phyloP scores from a whole-genome alignment of 1,284 basidiomycete genomes.

The Amylostereum areolatum region DNA sequence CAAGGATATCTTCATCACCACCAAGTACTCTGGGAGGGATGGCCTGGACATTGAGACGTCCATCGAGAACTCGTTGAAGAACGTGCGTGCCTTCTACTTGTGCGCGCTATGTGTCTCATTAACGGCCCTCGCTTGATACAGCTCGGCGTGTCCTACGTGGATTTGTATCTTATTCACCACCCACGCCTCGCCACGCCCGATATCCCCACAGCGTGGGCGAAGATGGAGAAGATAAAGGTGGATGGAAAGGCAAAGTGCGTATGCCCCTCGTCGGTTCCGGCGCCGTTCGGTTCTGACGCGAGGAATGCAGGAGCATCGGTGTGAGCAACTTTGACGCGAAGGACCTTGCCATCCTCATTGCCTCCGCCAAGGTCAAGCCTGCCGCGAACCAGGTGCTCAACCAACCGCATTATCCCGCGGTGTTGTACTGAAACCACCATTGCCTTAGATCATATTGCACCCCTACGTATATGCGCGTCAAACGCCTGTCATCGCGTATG shows the following conservation, averaged over 20 bases:
- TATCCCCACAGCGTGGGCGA: constrained; percentile 53
- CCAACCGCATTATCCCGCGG: neutral
- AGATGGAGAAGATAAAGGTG: constrained; percentile 60
- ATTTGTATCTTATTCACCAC: constrained; percentile 67
- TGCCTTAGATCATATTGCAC: constrained; percentile 51
- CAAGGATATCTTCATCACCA: constrained; percentile 49
- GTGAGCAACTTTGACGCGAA: constrained; percentile 69
- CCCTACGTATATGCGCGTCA: constrained; percentile 65
- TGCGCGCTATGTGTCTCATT: neutral
- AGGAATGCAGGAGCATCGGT: constrained; percentile 59
- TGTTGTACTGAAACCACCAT: neutral
- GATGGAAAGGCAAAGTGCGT: constrained; percentile 55
- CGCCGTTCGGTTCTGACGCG: neutral
- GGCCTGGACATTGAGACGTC: constrained; percentile 35
- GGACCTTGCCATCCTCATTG: constrained; percentile 54
- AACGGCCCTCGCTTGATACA: constrained; percentile 17
- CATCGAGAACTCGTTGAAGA: constrained; percentile 32
- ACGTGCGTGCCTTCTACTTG: constrained; percentile 18
- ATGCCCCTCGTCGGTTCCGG: neutral
- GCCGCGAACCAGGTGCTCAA: constrained; percentile 66
- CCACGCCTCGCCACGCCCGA: constrained; percentile 40
- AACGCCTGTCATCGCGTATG: constrained; percentile 48
- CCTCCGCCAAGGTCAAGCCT: constrained; percentile 55
- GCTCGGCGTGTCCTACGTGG: constrained; percentile 65
- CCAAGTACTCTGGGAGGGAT: constrained; percentile 38